Evolutionary conservation across 768 basidiomycete genomes (phyloP).

Genomic region (Lactarius hatsudake): DNA sequence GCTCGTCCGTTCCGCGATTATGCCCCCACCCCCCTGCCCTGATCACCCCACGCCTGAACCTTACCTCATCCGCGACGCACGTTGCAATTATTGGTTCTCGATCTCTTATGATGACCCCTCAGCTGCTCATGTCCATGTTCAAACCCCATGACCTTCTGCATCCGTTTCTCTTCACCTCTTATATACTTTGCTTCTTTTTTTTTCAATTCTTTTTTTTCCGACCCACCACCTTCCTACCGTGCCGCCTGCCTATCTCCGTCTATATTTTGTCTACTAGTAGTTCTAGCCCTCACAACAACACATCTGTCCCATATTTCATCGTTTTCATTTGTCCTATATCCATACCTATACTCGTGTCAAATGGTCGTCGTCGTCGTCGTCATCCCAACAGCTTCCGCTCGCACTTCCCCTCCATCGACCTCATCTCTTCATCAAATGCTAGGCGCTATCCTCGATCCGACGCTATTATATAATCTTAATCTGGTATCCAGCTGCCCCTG

Average conservation of each 20-base stretch:
- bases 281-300: conserved; percentile 17
- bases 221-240: not conserved
- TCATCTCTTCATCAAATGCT: not conserved
- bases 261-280: conserved; percentile 11
- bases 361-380: not conserved
- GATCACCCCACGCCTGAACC: not conserved
- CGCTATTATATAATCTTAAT: not conserved
- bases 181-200: not conserved
- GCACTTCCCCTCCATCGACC: not conserved
- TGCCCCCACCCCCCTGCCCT: not conserved
- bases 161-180: conserved; percentile 10
- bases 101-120: conserved; percentile 23
- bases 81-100: conserved; percentile 15
- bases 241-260: conserved; percentile 18
- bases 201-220: not conserved
- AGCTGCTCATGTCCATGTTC: conserved; percentile 19
- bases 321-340: conserved; percentile 15
- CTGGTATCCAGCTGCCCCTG: not conserved
- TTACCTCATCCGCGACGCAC: not conserved
- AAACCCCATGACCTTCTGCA: conserved; percentile 17
- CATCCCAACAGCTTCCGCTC: not conserved
- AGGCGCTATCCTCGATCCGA: not conserved
- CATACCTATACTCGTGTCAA: conserved; percentile 12
- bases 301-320: conserved; percentile 14
- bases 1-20: conserved; percentile 7